Percentiles rank a stretch among this genome's conserved stretches.
Conservation (phyloP, 441 rosid species). For the Mallotus repandus region DNA sequence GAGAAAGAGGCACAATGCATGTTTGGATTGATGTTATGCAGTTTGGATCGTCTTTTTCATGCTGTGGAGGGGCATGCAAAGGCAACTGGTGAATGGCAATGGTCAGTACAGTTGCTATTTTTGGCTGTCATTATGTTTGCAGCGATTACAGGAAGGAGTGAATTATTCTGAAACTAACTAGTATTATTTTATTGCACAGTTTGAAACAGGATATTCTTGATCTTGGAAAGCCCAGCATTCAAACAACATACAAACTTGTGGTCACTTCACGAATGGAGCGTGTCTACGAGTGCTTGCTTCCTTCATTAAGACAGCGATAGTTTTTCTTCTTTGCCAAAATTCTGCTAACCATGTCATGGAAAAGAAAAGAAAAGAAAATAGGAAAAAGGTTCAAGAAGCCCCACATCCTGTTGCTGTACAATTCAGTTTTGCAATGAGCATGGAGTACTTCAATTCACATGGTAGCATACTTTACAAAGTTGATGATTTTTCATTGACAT, state of each 20-base stretch:
- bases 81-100: conserved; percentile 85
- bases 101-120: conserved; percentile 41
- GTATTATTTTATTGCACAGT: conserved; percentile 37
- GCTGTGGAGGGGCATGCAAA: conserved; percentile 77
- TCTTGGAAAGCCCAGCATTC: conserved; percentile 68
- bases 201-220: conserved; percentile 80
- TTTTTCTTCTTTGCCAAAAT: neutral
- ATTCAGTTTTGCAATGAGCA: conserved; percentile 19
- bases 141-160: neutral
- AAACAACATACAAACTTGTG: conserved; percentile 60
- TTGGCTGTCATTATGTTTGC: neutral
- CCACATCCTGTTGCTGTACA: neutral
- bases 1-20: conserved; percentile 71
- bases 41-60: conserved; percentile 64
- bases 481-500: neutral
- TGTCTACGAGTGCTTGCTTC: conserved; percentile 80
- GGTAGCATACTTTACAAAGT: neutral
- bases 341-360: neutral
- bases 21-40: conserved; percentile 80
- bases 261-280: conserved; percentile 66
- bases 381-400: neutral
- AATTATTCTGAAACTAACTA: conserved; percentile 23
- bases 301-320: conserved; percentile 51
- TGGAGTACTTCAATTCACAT: neutral
- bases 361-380: neutral